Evolutionary conservation across 352 stramenopile species (phyloP), one percentile per base, ranked within the genome.

Genomic region (Globisporangium megalacanthum): DNA sequence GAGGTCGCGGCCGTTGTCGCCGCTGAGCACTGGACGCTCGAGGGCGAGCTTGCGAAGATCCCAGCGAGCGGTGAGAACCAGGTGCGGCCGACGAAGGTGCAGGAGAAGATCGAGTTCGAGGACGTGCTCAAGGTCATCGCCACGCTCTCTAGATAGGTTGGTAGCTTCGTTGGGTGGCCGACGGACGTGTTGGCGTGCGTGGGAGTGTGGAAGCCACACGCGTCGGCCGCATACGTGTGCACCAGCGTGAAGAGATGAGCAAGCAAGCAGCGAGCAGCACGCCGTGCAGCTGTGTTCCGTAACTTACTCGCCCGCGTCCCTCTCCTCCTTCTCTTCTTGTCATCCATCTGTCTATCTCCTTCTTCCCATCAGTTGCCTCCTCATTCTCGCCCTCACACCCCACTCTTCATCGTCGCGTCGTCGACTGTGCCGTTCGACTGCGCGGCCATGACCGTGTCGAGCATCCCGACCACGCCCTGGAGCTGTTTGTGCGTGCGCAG

Each of bases 361-460:
- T n/a, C 48, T 25, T n/a, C n/a, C n/a, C n/a, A n/a, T n/a, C n/a
- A n/a, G n/a, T n/a, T n/a, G n/a, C n/a, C n/a, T n/a, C n/a, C n/a
- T n/a, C n/a, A n/a, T 17, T 8, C 47, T 56, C 67, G 52, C 52
- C 72, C 49, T n/a, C 61, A 61, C 17, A 53, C 31, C 29, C 69
- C 51, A 39, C 47, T 56, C 36, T 60, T 54, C 49, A 62, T 61
- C 39, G 54, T 63, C 31, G 36, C 60, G 42, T 54, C 68, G 31
- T 52, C 56, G 52, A 84, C 36, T 2, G 73, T 83, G 54, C 77
- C 74, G 50, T 87, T 92, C 19, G 85, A 80, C 59, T 91, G 85
- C 56, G 83, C 79, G 36, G 81, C 89, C 77, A 97, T 91, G 49
- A 97, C 75, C 39, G 75, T 84, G 64, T 96, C 89, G 70, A 97